Percentiles rank a stretch among this genome's conserved stretches.
Evolutionary conservation across 495 filamentous ascomycete species (phyloP).

Genomic region (Daldinia concentrica): DNA sequence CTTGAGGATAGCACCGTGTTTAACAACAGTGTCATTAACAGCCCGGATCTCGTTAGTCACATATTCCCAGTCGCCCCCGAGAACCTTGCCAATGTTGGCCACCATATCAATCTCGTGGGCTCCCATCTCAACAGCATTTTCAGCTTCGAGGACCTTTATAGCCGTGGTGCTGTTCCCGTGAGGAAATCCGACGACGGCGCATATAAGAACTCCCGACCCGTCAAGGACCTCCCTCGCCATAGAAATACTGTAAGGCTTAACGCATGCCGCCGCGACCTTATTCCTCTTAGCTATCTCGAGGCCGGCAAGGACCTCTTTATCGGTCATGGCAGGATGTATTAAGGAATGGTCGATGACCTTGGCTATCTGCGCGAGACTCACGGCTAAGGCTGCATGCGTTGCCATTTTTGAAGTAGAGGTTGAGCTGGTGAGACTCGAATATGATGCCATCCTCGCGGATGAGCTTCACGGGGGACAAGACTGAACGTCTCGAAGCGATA

Average conservation of each 20-base stretch:
- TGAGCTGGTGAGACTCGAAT: background rate
- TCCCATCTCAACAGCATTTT: conserved; percentile 56
- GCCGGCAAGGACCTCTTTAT: conserved; percentile 60
- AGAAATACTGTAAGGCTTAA: conserved; percentile 64
- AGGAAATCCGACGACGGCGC: conserved; percentile 67
- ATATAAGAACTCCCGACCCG: conserved; percentile 60
- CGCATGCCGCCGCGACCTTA: conserved; percentile 64
- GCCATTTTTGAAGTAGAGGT: conserved; percentile 16
- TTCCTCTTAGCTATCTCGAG: conserved; percentile 57
- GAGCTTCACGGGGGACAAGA: background rate
- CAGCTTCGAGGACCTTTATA: conserved; percentile 63
- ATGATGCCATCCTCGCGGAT: background rate
- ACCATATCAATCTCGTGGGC: conserved; percentile 68
- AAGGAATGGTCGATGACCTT: conserved; percentile 70
- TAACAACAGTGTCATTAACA: conserved; percentile 58
- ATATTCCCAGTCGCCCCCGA: conserved; percentile 65
- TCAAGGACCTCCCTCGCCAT: conserved; percentile 58
- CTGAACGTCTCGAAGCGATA: background rate
- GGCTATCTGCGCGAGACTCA: conserved; percentile 62
- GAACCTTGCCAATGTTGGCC: conserved; percentile 66
- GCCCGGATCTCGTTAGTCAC: conserved; percentile 59
- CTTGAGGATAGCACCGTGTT: conserved; percentile 58
- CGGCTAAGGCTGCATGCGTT: conserved; percentile 50
- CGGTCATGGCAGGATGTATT: conserved; percentile 68
- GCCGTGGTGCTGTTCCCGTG: conserved; percentile 64